Conservation (phyloP, 1,284 basidiomycete genomes). For the Meira miltonrushii region DNA sequence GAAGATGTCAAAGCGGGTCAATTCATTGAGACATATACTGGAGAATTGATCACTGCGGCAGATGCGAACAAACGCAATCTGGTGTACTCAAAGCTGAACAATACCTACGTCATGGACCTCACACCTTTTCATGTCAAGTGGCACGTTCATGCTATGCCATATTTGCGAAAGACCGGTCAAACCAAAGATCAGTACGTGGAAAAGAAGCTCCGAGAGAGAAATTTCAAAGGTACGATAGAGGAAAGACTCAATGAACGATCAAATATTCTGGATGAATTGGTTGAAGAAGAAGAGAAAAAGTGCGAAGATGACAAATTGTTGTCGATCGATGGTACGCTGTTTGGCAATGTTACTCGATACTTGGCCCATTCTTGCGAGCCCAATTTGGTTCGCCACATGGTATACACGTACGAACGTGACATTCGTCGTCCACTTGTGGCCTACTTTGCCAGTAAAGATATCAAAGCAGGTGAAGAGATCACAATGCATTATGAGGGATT, state of each 20-base stretch:
- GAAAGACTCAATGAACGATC: not conserved
- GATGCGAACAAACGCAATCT: conserved; percentile 65
- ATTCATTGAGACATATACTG: conserved; percentile 77
- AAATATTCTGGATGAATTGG: not conserved
- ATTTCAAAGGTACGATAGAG: not conserved
- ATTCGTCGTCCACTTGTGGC: conserved; percentile 58
- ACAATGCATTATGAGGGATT: conserved; percentile 66
- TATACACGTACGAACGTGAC: conserved; percentile 62
- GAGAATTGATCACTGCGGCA: conserved; percentile 68
- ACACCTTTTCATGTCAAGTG: conserved; percentile 66
- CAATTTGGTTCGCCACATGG: conserved; percentile 68
- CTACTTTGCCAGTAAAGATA: conserved; percentile 66
- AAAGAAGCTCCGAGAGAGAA: not conserved
- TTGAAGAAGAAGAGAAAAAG: not conserved
- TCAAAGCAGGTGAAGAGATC: conserved; percentile 68
- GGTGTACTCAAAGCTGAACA: conserved; percentile 66
- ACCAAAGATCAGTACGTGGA: not conserved
- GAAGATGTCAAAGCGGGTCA: conserved; percentile 55
- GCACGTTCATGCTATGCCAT: not conserved
- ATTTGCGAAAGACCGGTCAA: not conserved
- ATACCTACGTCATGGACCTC: conserved; percentile 78
- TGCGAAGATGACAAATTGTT: conserved; percentile 3
- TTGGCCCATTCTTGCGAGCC: conserved; percentile 73
- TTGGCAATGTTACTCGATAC: conserved; percentile 38
- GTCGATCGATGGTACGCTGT: conserved; percentile 33